A percentile compares a stretch with the other conserved stretches of the same genome.
phyloP scores from a whole-genome alignment of 2,329 filamentous ascomycete genomes.

The Penicillium sp. region DNA sequence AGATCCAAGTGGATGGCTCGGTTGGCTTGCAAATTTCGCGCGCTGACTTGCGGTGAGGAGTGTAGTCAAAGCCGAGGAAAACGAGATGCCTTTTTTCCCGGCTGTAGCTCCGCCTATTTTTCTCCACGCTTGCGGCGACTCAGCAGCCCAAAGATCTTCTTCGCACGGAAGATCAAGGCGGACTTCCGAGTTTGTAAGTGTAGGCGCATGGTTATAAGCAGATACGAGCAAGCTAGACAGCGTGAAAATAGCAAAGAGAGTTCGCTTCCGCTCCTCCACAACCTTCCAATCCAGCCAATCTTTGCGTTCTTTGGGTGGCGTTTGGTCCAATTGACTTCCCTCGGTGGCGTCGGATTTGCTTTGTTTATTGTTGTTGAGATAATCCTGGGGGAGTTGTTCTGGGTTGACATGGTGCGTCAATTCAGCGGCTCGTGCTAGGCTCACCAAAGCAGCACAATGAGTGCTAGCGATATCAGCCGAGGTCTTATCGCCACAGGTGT shows the following conservation, averaged over 20 bases:
- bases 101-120: slow-evolving; percentile 70
- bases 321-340: slow-evolving; percentile 28
- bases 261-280: slow-evolving; percentile 86
- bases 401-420: slow-evolving; percentile 52
- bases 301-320: slow-evolving; percentile 36
- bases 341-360: slow-evolving; percentile 17
- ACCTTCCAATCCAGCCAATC: slow-evolving; percentile 89
- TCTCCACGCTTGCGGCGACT: slow-evolving; percentile 76
- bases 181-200: slow-evolving; percentile 91
- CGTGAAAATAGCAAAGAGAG: slow-evolving; percentile 84
- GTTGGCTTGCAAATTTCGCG: slow-evolving; percentile 43
- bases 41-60: slow-evolving; percentile 74
- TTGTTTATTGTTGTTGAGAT: slow-evolving; percentile 44
- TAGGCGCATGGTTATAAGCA: slow-evolving; percentile 87
- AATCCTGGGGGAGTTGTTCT: slow-evolving; percentile 33
- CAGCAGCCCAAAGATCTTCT: slow-evolving; percentile 83
- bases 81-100: slow-evolving; percentile 68
- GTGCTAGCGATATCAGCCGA: slow-evolving; percentile 89
- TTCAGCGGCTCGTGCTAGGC: slow-evolving; percentile 83
- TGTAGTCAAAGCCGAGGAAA: slow-evolving; percentile 75
- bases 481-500: slow-evolving; percentile 88
- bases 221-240: slow-evolving; percentile 87
- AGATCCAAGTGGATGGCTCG: slow-evolving; percentile 43
- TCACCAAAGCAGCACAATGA: slow-evolving; percentile 86
- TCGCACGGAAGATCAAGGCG: slow-evolving; percentile 84